phyloP scores from a whole-genome alignment of 345 rosid species.

The Geranium brycei region DNA sequence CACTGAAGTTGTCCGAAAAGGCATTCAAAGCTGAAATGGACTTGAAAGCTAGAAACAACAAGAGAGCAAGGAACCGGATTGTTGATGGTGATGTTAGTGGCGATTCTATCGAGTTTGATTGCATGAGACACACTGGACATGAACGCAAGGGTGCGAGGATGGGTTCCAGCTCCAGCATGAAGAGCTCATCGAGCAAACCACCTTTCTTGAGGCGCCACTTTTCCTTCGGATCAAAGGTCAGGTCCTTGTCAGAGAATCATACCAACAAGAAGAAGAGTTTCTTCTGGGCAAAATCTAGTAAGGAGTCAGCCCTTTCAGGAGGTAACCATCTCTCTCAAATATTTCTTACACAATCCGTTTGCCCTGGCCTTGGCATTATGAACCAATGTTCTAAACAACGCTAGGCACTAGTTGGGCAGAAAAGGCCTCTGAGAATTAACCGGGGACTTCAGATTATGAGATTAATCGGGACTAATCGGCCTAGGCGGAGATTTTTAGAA shows the following conservation, averaged over 20 bases:
- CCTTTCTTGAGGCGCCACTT: conserved; percentile 57
- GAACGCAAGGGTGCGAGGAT: conserved; percentile 46
- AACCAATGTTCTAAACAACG: too few relatives aligned
- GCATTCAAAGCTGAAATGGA: conserved; percentile 71
- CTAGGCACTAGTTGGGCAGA: too few relatives aligned
- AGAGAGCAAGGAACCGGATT: conserved; percentile 54
- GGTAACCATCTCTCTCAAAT: conserved; percentile 3
- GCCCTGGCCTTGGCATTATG: too few relatives aligned
- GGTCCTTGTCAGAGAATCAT: conserved; percentile 38
- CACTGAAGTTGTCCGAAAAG: conserved; percentile 60
- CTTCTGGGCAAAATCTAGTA: conserved; percentile 83
- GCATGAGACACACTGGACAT: conserved; percentile 20
- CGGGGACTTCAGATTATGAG: too few relatives aligned
- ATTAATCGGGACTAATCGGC: too few relatives aligned
- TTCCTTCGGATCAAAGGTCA: conserved; percentile 62
- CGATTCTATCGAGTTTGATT: conserved; percentile 29
- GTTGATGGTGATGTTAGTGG: conserved; percentile 48
- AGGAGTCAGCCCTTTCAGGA: conserved; percentile 36
- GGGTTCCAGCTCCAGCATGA: conserved; percentile 55
- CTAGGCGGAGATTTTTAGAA: too few relatives aligned
- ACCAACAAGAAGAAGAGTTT: conserved; percentile 53
- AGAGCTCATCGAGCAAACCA: conserved; percentile 42
- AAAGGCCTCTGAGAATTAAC: too few relatives aligned
- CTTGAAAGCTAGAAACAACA: conserved; percentile 43
- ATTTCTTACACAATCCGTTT: not conserved